Percentiles rank a stretch among this genome's conserved stretches.
These are phyloP conservation scores for Oryza nivara DNA, from an alignment of 176 grass and related monocot genomes.

Conservation along the genomic window DNA sequence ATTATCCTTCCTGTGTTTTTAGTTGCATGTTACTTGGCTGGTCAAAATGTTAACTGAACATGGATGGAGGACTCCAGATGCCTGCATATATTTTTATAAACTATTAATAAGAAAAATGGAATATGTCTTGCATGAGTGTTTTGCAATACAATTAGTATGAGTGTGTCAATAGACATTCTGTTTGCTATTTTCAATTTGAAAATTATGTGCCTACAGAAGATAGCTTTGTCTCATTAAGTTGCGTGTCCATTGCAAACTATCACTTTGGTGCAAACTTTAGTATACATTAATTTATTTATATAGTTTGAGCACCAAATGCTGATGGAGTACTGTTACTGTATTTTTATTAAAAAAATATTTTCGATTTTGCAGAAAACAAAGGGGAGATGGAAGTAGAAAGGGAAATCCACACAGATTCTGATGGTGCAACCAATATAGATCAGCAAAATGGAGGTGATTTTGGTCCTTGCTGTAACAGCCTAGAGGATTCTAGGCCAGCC, in stretches of 20 bases:
- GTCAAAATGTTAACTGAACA: constrained; percentile 22
- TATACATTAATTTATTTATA: background rate
- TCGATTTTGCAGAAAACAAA: constrained; percentile 42
- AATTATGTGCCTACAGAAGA: constrained; percentile 5
- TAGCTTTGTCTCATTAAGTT: constrained; percentile 14
- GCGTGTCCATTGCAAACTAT: constrained; percentile 2
- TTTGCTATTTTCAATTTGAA: background rate
- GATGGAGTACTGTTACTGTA: background rate
- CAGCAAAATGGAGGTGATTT: constrained; percentile 37
- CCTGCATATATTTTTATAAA: background rate
- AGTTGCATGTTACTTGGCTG: background rate
- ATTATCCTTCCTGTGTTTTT: background rate
- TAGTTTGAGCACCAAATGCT: constrained; percentile 28
- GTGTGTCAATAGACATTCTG: background rate
- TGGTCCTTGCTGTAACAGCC: constrained; percentile 34
- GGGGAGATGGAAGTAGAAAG: constrained; percentile 43
- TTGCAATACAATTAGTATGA: constrained; percentile 1
- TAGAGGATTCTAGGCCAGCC: constrained; percentile 56
- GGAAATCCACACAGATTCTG: constrained; percentile 38
- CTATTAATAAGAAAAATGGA: background rate
- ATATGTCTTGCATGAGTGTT: constrained; percentile 2
- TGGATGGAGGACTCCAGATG: constrained; percentile 5
- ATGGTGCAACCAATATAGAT: constrained; percentile 25
- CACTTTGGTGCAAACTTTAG: constrained; percentile 16
- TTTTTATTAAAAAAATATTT: constrained; percentile 33